These are phyloP conservation scores for Pisolithus thermaeus DNA, from an alignment of 1,284 basidiomycete genomes.

Conservation along the genomic window DNA sequence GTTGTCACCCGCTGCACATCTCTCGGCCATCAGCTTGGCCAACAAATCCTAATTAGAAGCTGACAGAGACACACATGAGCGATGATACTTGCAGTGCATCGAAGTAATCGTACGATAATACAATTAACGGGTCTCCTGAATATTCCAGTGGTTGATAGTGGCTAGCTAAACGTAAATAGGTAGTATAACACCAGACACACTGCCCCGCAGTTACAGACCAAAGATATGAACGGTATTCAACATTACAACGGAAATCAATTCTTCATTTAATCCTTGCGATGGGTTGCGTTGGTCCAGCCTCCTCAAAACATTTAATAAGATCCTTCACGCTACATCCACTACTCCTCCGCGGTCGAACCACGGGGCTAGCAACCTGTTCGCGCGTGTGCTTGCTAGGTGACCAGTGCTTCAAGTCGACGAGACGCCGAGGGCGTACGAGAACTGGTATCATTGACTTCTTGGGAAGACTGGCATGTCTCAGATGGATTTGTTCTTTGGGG, in stretches of 20 bases:
- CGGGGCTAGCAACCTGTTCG: neutral
- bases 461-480: slow-evolving; percentile 44
- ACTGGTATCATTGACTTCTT: slow-evolving; percentile 42
- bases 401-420: slow-evolving; percentile 52
- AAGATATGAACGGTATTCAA: neutral
- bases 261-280: neutral
- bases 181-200: neutral
- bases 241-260: neutral
- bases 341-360: slow-evolving; percentile 23
- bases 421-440: slow-evolving; percentile 36
- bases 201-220: neutral
- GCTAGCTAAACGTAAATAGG: neutral
- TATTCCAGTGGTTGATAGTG: neutral
- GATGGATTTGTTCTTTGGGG: slow-evolving; percentile 58
- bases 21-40: no score
- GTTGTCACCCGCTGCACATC: no score
- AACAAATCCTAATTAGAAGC: no score
- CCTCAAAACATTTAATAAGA: slow-evolving; percentile 58
- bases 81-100: no score
- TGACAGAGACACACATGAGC: no score
- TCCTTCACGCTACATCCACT: slow-evolving; percentile 67
- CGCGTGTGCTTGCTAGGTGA: slow-evolving; percentile 23
- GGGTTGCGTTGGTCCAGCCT: slow-evolving; percentile 27
- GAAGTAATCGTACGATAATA: no score
- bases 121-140: no score